phyloP scores from a whole-genome alignment of 441 rosid genomes.

The Croton laevigatus region DNA sequence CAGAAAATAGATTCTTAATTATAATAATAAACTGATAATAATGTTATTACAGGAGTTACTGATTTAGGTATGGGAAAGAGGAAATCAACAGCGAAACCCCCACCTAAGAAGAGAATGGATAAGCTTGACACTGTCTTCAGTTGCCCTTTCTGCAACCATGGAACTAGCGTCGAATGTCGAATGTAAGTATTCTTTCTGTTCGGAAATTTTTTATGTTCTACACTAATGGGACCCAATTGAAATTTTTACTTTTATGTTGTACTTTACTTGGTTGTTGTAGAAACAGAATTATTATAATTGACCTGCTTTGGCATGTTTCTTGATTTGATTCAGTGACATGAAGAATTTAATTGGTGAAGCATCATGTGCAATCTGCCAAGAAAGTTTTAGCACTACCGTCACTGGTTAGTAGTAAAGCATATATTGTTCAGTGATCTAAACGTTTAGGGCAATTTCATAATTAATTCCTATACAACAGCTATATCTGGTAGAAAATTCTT shows the following conservation, averaged over 20 bases:
- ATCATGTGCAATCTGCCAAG: conserved; percentile 51
- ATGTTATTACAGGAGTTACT: neutral
- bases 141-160: conserved; percentile 96
- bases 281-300: neutral
- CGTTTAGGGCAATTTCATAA: neutral
- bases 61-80: conserved; percentile 22
- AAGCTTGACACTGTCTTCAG: conserved; percentile 93
- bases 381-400: conserved; percentile 52
- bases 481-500: neutral
- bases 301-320: neutral
- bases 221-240: neutral
- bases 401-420: conserved; percentile 32
- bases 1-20: too few relatives aligned
- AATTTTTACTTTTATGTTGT: neutral
- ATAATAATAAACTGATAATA: neutral
- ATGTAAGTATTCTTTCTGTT: conserved; percentile 39
- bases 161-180: conserved; percentile 83
- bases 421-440: neutral
- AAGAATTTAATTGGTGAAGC: conserved; percentile 69
- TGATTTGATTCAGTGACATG: conserved; percentile 48
- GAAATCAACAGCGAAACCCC: conserved; percentile 28
- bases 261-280: neutral
- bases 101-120: conserved; percentile 33
- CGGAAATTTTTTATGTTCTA: neutral
- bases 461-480: neutral